Evolutionary conservation across 441 rosid genomes (phyloP), one percentile per base, ranked within the genome.

Genomic region (Francoa sonchifolia): DNA sequence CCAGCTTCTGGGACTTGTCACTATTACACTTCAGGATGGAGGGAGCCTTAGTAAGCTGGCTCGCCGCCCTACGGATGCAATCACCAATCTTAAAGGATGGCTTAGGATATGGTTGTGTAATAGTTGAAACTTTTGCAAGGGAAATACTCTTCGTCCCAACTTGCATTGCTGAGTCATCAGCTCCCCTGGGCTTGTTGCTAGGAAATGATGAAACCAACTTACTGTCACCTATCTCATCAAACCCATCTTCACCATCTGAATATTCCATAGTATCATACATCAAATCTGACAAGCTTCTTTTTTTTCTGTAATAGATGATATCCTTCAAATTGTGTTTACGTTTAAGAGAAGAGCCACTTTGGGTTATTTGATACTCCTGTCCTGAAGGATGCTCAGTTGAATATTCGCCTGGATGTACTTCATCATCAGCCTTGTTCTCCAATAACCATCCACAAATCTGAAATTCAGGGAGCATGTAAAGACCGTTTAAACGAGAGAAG

Each of bases 41-140:
- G 2, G 86, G 73, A 44, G 94, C 62, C 23, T 79, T 86, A 19
- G 87, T 67, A 80, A 89, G 72, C 62, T 79, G 94, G 71, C 87
- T 89, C 0, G 94, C 98, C 64, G 74, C 92, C 67, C 92, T 72
- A 45, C 79, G 74, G 49, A 89, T 79, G 68, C 96, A 69, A 33
- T 77, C 96, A 17, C 98, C 96, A 15, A 89, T 85, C 56, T 82
- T 85, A 54, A 85, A 85, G 37, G 94, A 79, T 10, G 89, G 79
- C 67, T 71, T 79, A 7, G 81, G 69, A 41, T 47, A 0, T 26
- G 47, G 12, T 40, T 57, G 14, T 1, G 65, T 9, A 1, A 48
- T 43, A 20, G 46, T 48, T 47, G 78, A 69, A 10, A 72, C 78
- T 66, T 76, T 84, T 1, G 90, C 76, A 16, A 67, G 61, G 12